Percentiles rank a stretch among this genome's conserved stretches.
These are phyloP conservation scores for Talaromyces ruber DNA, from an alignment of 495 filamentous ascomycete species.

Conservation along the genomic window DNA sequence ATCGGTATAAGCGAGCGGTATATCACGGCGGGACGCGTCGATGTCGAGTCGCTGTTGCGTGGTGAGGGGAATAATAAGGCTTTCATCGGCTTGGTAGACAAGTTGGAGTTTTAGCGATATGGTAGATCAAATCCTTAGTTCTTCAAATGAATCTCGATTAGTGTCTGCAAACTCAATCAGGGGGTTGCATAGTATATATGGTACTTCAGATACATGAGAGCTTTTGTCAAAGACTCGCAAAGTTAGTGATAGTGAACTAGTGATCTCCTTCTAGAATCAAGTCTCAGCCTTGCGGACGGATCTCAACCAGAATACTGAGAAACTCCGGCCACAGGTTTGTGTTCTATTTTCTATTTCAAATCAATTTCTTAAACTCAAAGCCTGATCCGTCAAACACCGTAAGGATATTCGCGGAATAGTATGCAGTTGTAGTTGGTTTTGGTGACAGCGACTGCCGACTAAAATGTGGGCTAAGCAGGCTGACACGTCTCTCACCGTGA, in stretches of 20 bases:
- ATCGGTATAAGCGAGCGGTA: slow-evolving; percentile 88
- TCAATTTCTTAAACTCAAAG: neutral
- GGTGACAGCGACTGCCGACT: neutral
- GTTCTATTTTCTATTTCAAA: neutral
- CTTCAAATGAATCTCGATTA: neutral
- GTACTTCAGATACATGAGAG: neutral
- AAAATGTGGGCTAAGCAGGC: neutral
- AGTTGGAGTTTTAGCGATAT: slow-evolving; percentile 33
- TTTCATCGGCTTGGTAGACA: slow-evolving; percentile 58
- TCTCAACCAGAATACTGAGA: neutral
- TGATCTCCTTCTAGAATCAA: neutral
- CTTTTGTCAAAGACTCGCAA: neutral
- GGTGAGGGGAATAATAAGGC: slow-evolving; percentile 40
- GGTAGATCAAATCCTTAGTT: neutral
- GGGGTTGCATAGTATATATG: neutral
- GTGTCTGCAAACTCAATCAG: neutral
- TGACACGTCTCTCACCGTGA: neutral
- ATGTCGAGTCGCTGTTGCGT: slow-evolving; percentile 72
- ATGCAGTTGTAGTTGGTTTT: neutral
- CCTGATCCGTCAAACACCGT: neutral
- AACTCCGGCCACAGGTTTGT: neutral
- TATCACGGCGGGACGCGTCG: slow-evolving; percentile 67
- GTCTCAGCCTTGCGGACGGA: neutral
- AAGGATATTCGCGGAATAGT: neutral
- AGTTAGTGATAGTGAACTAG: neutral